Percentiles rank a stretch among this genome's conserved stretches.
Evolutionary conservation across 352 stramenopile species (phyloP).

Genomic region (Globisporangium polare): DNA sequence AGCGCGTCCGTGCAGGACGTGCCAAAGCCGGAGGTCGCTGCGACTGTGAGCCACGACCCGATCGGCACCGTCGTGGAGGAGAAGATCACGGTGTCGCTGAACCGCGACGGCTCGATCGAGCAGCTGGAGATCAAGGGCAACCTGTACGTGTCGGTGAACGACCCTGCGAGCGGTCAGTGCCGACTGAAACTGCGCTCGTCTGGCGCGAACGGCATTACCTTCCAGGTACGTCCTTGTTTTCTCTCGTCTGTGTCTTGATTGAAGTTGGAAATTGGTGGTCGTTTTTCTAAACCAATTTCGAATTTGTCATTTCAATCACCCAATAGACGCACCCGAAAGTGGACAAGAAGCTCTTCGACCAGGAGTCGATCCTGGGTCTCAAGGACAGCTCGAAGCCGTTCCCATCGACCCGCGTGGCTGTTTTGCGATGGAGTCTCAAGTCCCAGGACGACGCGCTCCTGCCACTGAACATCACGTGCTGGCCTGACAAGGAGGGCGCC

Average conservation of each 20-base stretch:
- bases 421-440: slow-evolving; percentile 86
- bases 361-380: slow-evolving; percentile 71
- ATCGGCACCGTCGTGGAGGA: slow-evolving; percentile 83
- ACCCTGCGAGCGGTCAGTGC: slow-evolving; percentile 61
- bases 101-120: slow-evolving; percentile 75
- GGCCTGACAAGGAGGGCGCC: slow-evolving; percentile 78
- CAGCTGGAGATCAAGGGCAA: slow-evolving; percentile 87
- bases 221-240: slow-evolving; percentile 46
- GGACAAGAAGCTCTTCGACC: slow-evolving; percentile 86
- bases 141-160: slow-evolving; percentile 82
- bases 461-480: slow-evolving; percentile 86
- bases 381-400: slow-evolving; percentile 85
- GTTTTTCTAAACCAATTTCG: background rate
- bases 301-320: slow-evolving; percentile 3
- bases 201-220: slow-evolving; percentile 64
- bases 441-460: slow-evolving; percentile 83
- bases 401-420: slow-evolving; percentile 70
- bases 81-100: slow-evolving; percentile 84
- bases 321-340: slow-evolving; percentile 78
- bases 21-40: slow-evolving; percentile 51
- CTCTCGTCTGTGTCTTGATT: no score
- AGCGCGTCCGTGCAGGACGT: slow-evolving; percentile 59
- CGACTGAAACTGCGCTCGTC: slow-evolving; percentile 71
- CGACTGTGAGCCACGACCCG: slow-evolving; percentile 72
- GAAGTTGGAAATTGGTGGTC: background rate